phyloP scores from a whole-genome alignment of 2,329 filamentous ascomycete species.

The Xylaria sp. region DNA sequence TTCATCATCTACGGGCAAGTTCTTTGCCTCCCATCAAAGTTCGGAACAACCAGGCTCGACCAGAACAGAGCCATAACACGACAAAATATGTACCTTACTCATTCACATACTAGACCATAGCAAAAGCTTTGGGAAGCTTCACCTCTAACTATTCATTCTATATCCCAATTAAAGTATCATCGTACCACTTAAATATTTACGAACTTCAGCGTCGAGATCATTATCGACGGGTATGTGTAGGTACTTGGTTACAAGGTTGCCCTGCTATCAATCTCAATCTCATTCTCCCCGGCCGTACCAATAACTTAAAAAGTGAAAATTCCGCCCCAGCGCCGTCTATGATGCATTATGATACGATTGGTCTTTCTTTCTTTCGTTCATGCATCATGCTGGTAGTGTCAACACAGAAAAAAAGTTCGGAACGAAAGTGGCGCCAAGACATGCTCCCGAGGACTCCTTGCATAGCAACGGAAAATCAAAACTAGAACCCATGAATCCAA shows the following conservation, averaged over 20 bases:
- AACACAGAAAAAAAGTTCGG: conserved; percentile 21
- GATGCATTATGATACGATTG: conserved; percentile 35
- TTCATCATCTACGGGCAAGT: too few species aligned
- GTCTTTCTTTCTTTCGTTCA: conserved; percentile 28
- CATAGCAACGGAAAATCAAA: conserved; percentile 28
- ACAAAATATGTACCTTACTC: too few species aligned
- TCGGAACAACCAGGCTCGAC: too few species aligned
- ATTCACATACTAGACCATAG: too few species aligned
- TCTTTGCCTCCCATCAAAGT: too few species aligned
- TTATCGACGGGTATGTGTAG: conserved; percentile 14
- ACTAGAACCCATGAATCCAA: conserved; percentile 24
- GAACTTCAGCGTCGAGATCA: background rate
- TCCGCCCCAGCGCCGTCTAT: conserved; percentile 34
- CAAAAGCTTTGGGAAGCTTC: background rate
- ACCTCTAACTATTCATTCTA: background rate
- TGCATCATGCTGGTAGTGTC: conserved; percentile 31
- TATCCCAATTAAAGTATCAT: background rate
- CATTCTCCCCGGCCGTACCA: conserved; percentile 21
- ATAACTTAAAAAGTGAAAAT: conserved; percentile 1
- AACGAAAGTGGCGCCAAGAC: conserved; percentile 33
- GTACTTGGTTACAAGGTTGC: conserved; percentile 36
- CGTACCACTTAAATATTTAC: conserved; percentile 27
- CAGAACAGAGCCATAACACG: too few species aligned
- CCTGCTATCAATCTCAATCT: conserved; percentile 37
- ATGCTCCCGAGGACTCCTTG: conserved; percentile 37